phyloP scores from a whole-genome alignment of 768 basidiomycete genomes.

The Dacryopinax spathularia region DNA sequence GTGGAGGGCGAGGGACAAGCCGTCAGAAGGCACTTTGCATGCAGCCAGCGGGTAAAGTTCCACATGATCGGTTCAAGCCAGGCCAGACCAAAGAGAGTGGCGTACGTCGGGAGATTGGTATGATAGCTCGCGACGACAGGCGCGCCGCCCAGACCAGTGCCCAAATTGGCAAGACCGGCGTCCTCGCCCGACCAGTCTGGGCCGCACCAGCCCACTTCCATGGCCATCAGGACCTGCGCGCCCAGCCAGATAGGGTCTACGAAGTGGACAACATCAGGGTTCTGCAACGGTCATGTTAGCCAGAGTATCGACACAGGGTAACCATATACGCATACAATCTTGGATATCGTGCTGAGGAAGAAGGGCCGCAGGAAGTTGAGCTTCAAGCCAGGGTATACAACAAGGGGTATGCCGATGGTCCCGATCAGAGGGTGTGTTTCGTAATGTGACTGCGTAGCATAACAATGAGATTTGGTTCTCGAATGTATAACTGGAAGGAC shows the following conservation, averaged over 20 bases:
- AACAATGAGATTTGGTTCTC: background rate
- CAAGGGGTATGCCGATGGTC: slow-evolving; percentile 28
- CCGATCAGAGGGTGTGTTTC: slow-evolving; percentile 30
- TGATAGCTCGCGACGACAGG: slow-evolving; percentile 29
- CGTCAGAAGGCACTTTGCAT: slow-evolving; percentile 24
- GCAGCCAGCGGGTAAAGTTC: slow-evolving; percentile 23
- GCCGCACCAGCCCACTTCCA: slow-evolving; percentile 28
- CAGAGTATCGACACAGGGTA: background rate
- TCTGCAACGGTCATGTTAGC: slow-evolving; percentile 7
- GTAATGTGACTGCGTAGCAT: slow-evolving; percentile 15
- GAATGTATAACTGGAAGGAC: background rate
- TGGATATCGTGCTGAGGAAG: slow-evolving; percentile 24
- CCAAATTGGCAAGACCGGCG: background rate
- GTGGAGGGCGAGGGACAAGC: slow-evolving; percentile 31
- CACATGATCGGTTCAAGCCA: slow-evolving; percentile 29
- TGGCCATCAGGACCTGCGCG: slow-evolving; percentile 29
- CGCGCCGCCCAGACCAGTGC: background rate
- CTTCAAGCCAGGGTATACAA: slow-evolving; percentile 28
- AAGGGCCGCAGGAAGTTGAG: slow-evolving; percentile 32
- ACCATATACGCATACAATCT: slow-evolving; percentile 17
- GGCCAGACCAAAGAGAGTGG: slow-evolving; percentile 27
- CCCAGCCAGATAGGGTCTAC: slow-evolving; percentile 37
- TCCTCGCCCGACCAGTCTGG: slow-evolving; percentile 10
- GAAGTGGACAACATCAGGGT: slow-evolving; percentile 32
- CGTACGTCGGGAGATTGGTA: slow-evolving; percentile 29